Evolutionary conservation across 805 yeast genomes (phyloP).

Genomic region (Candida odintsovae): DNA sequence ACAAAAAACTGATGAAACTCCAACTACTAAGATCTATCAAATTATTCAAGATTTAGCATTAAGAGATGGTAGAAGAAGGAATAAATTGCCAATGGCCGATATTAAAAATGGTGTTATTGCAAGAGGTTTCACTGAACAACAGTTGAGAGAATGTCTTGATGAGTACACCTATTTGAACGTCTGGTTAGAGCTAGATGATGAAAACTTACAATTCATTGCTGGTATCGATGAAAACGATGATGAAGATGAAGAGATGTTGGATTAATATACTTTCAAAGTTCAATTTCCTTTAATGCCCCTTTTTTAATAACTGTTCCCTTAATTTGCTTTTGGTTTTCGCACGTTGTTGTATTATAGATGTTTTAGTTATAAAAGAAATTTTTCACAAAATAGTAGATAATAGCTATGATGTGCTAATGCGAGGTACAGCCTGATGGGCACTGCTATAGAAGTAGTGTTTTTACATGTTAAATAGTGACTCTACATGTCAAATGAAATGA

Average conservation of each 20-base stretch:
- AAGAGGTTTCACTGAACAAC: conserved; percentile 79
- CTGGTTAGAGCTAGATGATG: conserved; percentile 72
- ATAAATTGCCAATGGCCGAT: conserved; percentile 35
- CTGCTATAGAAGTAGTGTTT: too few relatives aligned
- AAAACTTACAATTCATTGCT: conserved; percentile 50
- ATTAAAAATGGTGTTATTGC: conserved; percentile 63
- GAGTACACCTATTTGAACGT: conserved; percentile 69
- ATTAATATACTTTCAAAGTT: not conserved
- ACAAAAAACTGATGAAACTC: conserved; percentile 51
- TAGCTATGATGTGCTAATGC: too few relatives aligned
- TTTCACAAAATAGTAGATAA: too few relatives aligned
- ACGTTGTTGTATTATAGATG: not conserved
- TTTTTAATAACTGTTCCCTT: not conserved
- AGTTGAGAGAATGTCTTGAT: conserved; percentile 66
- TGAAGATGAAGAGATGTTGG: conserved; percentile 10
- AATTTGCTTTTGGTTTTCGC: not conserved
- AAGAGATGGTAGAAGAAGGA: conserved; percentile 27
- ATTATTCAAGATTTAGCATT: conserved; percentile 57
- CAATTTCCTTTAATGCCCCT: not conserved
- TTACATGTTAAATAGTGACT: too few relatives aligned
- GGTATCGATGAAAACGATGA: conserved; percentile 24
- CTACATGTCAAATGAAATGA: too few relatives aligned
- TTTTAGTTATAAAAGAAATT: too few relatives aligned
- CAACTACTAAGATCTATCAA: conserved; percentile 66
- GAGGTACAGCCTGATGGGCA: too few relatives aligned